Evolutionary conservation across 179 eudicot species (phyloP), one percentile per base, ranked within the genome.

Genomic region (Pouteria campechiana): DNA sequence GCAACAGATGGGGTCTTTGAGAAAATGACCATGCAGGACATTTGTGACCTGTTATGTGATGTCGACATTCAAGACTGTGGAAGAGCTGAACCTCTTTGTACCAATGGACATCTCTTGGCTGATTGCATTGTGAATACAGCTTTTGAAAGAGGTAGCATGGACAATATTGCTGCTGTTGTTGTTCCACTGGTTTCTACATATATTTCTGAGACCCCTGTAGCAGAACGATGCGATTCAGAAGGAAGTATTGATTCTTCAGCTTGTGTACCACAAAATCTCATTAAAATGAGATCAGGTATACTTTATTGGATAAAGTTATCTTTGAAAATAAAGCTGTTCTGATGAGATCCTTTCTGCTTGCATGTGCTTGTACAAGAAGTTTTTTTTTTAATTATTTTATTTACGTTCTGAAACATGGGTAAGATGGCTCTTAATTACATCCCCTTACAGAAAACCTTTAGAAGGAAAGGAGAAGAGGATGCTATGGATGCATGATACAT

Each of bases 1-100:
- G 96, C 92, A 40, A 72, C 99, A 35, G 99, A 92, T 75, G 99
- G 99, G 28, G 74, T 92, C 69, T 75, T 92, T 61, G 96, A 92
- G 57, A 74, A 67, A 65, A 64, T 87, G 44, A 74, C 64, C 22
- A 40, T 78, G 17, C 88, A 79, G 57, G 99, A 83, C 60, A 74
- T 92, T 48, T 92, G 99, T 73, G 96, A 92, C 61, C 37, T 86
- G 32, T 35, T 86, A 23, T 86, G 87, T 87, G 94, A 79, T 46
- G 67, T 73, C 22, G 76, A 69, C 50, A 52, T 51, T 54, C 60
- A 67, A 36, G 62, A 69, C 48, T 61, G 60, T 42, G 30, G 48
- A 38, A 58, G 48, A 48, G 69, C 72, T 48, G 71, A 68, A 17
- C 45, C 59, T 45, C 52, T 74, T 68, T 46, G 70, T 16, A 60